Evolutionary conservation across 1,284 basidiomycete genomes (phyloP), one percentile per base, ranked within the genome.

Genomic region (Rhodotorula mucilaginosa): DNA sequence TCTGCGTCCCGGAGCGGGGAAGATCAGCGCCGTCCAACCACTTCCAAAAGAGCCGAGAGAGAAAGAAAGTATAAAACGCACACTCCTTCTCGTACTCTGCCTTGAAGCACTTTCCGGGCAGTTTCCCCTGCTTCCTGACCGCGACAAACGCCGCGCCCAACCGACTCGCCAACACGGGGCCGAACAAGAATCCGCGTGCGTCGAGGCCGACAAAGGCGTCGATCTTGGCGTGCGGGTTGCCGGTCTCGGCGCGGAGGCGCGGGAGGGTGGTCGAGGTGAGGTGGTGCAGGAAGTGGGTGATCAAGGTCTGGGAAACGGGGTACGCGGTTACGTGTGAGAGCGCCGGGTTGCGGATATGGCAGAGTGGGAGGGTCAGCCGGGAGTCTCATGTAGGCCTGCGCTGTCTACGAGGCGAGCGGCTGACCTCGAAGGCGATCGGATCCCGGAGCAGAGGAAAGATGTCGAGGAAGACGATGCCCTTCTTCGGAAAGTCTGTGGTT

Each of bases 141-240:
- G 97, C 95, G 2, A 98, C 94, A 78, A 99, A 99, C 16, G 93
- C 92, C 3, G 94, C 94, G 34, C 93, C 93, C 51, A 99, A 84
- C 68, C 74, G 64, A 23, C 93, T 84, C 16, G 97, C 97, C 78
- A 99, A 87, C 76, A 93, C 87, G 6, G 97, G 97, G 1, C 95
- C 97, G 23, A 99, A 83, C 64, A 99, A 86, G 85, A 99, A 99
- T 13, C 97, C 97, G 31, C 70, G 67, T 29, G 70, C 70, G 87
- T 99, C 97, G 58, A 99, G 86, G 51, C 93, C 97, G 68, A 99
- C 93, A 72, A 99, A 87, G 64, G 92, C 91, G 82, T 99, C 96
- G 75, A 99, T 89, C 82, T 90, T 92, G 78, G 87, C 87, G 44
- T 65, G 8, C 19, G 63, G 64, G 67, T 68, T 63, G 39, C 67